phyloP scores from a whole-genome alignment of 2,329 filamentous ascomycete genomes.

The Fusarium odoratissimum region DNA sequence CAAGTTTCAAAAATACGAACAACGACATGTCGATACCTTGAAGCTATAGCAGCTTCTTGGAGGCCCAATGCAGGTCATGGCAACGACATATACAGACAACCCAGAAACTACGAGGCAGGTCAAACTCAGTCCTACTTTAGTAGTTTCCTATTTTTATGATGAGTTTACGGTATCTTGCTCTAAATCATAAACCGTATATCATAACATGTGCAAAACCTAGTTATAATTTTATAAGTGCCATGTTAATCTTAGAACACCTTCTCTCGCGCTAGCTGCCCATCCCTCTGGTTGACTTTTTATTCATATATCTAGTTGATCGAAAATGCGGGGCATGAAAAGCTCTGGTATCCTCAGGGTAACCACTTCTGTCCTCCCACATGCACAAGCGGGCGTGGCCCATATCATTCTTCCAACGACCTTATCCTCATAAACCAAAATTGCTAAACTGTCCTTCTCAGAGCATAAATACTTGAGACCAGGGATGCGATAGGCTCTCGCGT shows the following conservation, averaged over 20 bases:
- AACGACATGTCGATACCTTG: no score
- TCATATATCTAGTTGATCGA: not conserved
- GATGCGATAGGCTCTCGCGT: not conserved
- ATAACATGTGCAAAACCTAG: not conserved
- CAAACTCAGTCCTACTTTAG: no score
- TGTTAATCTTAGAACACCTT: no score
- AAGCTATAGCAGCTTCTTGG: no score
- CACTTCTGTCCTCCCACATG: not conserved
- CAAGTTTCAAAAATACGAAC: no score
- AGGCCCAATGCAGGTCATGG: no score
- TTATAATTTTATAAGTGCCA: fast-evolving
- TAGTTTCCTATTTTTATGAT: no score
- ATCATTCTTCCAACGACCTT: not conserved
- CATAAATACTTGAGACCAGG: not conserved
- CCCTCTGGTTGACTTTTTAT: not conserved
- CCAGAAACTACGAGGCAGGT: no score
- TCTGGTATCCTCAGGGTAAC: not conserved
- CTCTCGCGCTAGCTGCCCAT: not conserved
- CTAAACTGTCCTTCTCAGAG: not conserved
- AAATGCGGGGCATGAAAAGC: not conserved
- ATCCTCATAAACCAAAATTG: not conserved
- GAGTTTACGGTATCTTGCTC: no score
- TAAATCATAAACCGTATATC: no score
- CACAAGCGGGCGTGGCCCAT: not conserved
- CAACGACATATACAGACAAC: no score